Evolutionary conservation across 306 rosid species (phyloP), one percentile per base, ranked within the genome.

Genomic region (Coriaria nepalensis): DNA sequence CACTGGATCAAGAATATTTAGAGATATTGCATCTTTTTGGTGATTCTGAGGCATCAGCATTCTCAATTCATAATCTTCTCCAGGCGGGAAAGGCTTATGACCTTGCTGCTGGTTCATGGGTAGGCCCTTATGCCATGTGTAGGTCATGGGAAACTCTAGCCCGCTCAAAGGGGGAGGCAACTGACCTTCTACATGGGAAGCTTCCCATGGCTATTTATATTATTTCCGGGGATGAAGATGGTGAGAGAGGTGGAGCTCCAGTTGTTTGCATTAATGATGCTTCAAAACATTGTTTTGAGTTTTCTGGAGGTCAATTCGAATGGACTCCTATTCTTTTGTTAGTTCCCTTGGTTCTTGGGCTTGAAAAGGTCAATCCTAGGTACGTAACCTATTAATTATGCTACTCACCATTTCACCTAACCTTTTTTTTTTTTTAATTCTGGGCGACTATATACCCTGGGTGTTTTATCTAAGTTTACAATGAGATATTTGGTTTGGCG

Each of bases 331-430:
- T 90, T 43, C 98, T 90, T 62, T 69, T 90, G 61, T 55, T 90
- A 73, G 98, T 90, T 62, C 98, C 98, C 56, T 68, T 90, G 81
- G 98, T 90, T 69, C 98, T 90, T 61, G 98, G 98, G 68, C 98
- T 85, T 49, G 98, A 90, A 64, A 82, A 86, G 61, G 67, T 90
- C 47, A 90, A 90, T 64, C 94, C 88, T 38, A 81, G 98, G 96
- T 83, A 53, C 43, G 71, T 63, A 36, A 33, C 40, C 35, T 49
- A 64, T 55, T 37, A 61, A 50, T 34, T 33, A 39, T 47, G 63
- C 55, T 49, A 40, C n/a, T 20, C 29, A 20, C 29, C 3, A 20
- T 20, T 20, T 20, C 29, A 20, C 29, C 29, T 20, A 20, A 20
- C 3, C 29, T 20, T 20, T 20, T 20, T 1, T 20, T 20, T 20